A percentile compares a stretch with the other conserved stretches of the same genome.
phyloP scores from a whole-genome alignment of 805 yeast genomes.

The Saturnispora kantuleensis region DNA sequence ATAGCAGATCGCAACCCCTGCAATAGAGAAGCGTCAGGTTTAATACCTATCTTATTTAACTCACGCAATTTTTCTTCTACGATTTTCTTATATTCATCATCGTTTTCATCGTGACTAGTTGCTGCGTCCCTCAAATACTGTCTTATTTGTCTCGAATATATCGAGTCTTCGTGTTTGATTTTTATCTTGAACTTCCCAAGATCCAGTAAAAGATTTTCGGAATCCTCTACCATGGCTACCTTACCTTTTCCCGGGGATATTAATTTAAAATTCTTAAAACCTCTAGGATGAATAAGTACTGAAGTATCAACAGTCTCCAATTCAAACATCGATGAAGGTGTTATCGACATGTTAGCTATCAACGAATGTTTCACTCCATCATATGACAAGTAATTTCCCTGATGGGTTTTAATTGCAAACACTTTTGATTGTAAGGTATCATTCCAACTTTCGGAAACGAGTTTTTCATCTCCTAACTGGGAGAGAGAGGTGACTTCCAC shows the following conservation, averaged over 20 bases:
- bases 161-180: conserved; percentile 21
- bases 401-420: conserved; percentile 18
- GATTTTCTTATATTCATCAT: conserved; percentile 7
- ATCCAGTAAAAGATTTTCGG: conserved; percentile 21
- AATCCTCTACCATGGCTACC: conserved; percentile 22
- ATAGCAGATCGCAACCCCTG: conserved; percentile 18
- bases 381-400: conserved; percentile 19
- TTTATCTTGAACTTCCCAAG: conserved; percentile 18
- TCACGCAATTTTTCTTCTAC: conserved; percentile 18
- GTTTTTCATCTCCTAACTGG: conserved; percentile 7
- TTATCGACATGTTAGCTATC: conserved; percentile 19
- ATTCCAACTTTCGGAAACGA: neutral
- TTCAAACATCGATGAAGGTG: conserved; percentile 21
- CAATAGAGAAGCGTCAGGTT: conserved; percentile 16
- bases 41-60: conserved; percentile 17
- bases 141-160: conserved; percentile 11
- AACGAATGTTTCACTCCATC: conserved; percentile 14
- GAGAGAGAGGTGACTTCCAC: conserved; percentile 13
- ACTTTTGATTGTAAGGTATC: neutral
- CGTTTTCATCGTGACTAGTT: conserved; percentile 9
- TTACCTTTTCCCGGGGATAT: conserved; percentile 7
- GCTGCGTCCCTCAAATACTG: conserved; percentile 11
- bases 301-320: conserved; percentile 6
- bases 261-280: no score
- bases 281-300: conserved; percentile 2